Evolutionary conservation across 352 stramenopile genomes (phyloP).

Genomic region (Globisporangium recalcitrans): DNA sequence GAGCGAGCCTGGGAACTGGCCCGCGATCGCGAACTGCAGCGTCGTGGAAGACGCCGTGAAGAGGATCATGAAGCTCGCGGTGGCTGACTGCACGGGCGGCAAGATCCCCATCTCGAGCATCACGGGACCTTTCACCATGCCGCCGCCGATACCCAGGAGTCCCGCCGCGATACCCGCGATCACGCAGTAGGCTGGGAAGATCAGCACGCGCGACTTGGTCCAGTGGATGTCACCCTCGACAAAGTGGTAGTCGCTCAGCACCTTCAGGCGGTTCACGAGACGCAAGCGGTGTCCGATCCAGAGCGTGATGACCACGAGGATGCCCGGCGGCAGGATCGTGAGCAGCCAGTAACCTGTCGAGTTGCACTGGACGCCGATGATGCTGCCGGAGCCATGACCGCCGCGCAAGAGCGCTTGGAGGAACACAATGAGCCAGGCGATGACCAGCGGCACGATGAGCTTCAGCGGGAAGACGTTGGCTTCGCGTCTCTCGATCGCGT

Average conservation of each 20-base stretch:
- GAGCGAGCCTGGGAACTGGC: slow-evolving; percentile 61
- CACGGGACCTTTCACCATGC: slow-evolving; percentile 96
- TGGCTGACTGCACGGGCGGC: slow-evolving; percentile 83
- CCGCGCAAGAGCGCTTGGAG: slow-evolving; percentile 68
- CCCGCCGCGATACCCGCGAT: slow-evolving; percentile 93
- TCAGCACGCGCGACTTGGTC: slow-evolving; percentile 80
- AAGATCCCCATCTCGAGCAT: slow-evolving; percentile 97
- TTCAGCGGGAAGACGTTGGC: slow-evolving; percentile 48
- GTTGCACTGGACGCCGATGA: slow-evolving; percentile 93
- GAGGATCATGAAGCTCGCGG: slow-evolving; percentile 89
- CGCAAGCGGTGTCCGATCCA: slow-evolving; percentile 54
- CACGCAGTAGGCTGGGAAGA: slow-evolving; percentile 91
- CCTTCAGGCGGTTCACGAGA: slow-evolving; percentile 66
- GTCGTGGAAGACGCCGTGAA: slow-evolving; percentile 94
- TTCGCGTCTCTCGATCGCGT: slow-evolving; percentile 42
- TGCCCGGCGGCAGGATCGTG: slow-evolving; percentile 76
- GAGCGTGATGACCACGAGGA: slow-evolving; percentile 61
- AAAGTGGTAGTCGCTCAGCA: slow-evolving; percentile 73
- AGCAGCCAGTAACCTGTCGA: slow-evolving; percentile 90
- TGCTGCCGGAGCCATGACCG: slow-evolving; percentile 56
- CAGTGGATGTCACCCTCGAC: slow-evolving; percentile 93
- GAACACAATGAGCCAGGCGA: slow-evolving; percentile 70
- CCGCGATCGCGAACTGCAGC: slow-evolving; percentile 78
- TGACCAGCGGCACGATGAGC: slow-evolving; percentile 49
- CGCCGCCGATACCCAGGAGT: slow-evolving; percentile 94